These are phyloP conservation scores for Mucuna pruriens DNA, from an alignment of 306 rosid species.

Conservation along the genomic window DNA sequence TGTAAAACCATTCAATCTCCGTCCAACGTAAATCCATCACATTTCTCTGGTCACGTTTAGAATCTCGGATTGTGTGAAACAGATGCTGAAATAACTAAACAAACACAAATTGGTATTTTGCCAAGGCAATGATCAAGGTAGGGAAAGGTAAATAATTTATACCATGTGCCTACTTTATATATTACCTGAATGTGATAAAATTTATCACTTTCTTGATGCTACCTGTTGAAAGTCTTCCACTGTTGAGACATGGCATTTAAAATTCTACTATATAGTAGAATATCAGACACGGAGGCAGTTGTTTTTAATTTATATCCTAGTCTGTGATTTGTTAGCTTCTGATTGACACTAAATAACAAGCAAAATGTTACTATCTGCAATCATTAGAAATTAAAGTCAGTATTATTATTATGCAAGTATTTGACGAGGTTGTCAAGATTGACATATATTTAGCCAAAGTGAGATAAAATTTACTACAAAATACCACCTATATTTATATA, in stretches of 20 bases:
- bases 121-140: slow-evolving; percentile 25
- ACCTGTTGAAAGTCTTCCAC: neutral
- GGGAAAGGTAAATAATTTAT: slow-evolving; percentile 56
- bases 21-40: too few species aligned
- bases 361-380: neutral
- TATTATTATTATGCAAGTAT: neutral
- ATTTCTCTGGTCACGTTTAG: too few species aligned
- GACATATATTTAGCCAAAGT: neutral
- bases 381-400: neutral
- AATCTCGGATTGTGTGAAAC: too few species aligned
- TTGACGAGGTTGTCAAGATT: neutral
- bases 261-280: neutral
- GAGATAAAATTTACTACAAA: neutral
- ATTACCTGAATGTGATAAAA: neutral
- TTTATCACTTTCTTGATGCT: slow-evolving; percentile 14
- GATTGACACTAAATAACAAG: neutral
- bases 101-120: slow-evolving; percentile 19
- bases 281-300: neutral
- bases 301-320: slow-evolving; percentile 6
- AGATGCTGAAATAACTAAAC: too few species aligned
- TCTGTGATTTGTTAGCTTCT: neutral
- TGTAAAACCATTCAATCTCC: too few species aligned
- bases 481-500: neutral
- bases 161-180: slow-evolving; percentile 6
- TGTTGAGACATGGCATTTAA: neutral